Evolutionary conservation across 805 yeast species (phyloP), one percentile per base, ranked within the genome.

Genomic region (Candida ulmi): DNA sequence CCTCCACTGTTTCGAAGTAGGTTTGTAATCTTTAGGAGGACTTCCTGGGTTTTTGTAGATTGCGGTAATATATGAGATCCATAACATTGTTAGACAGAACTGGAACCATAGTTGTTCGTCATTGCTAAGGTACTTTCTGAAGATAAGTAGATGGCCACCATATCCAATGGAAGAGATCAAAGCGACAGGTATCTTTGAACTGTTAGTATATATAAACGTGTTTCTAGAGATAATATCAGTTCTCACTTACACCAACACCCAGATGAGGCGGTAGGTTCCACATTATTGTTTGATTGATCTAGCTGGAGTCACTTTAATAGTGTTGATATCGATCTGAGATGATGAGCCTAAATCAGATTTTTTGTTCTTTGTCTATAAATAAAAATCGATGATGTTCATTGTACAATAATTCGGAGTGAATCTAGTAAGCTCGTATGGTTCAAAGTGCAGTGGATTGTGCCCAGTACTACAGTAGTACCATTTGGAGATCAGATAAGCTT

Each of bases 1-100:
- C 43, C 63, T 65, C 90, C 88, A 81, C 44, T 72, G 74, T 7
- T 21, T 21, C 9, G 24, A 6, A 21, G 9, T 21, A 21, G 24
- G 24, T 9, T 21, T 21, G 24, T 21, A 21, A 2, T 65, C 68
- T 3, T 58, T 48, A 2, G 44, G 47, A 1, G 78, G 72, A n/a
- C 58, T 42, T 0, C 97, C 97, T 0, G 98, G 90, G 9, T 67
- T 62, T 4, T 65, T 71, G 17, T 50, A 51, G 2, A 88, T 79
- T 2, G 97, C 97, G 21, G 83, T 51, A 35, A 62, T 53, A 55
- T 91, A 91, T 0, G 90, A 76, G 1, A 85, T 27, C 95, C 95
- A 88, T 3, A 82, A 66, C 74, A 80, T 67, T 0, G 70, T 52
- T 2, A 80, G 47, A 29, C 66, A 62, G 16, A 62, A 38, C 46